Base-by-base conservation (phyloP, 768 basidiomycete species). In the Gymnopilus dilepis region DNA sequence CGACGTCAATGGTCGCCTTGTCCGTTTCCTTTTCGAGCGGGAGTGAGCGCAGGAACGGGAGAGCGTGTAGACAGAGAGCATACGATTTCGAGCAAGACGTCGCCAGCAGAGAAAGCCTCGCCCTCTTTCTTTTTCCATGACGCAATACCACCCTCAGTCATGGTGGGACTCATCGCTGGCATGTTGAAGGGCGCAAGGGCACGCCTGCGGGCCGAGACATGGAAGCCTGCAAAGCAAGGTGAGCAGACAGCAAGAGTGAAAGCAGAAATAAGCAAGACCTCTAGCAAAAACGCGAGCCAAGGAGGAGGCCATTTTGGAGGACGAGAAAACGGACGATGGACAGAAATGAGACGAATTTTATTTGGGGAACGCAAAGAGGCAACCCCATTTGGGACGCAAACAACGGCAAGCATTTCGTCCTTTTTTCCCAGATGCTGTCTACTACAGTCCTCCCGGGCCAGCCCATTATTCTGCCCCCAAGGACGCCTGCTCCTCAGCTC, bases 81-180 rank as follows among this genome's bases (percentile, higher is more conserved):
- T 65, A 96, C 95, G 69, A 99, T 96, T 78, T 99, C 97, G 48
- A 99, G 88, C 61, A 99, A 78, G 64, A 99, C 95, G 70, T 99
- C 97, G 24, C 97, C 97, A 6, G 89, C 86, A 17, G 87, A 66
- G 73, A 97, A 99, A 1, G 88, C 53, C 68, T 98, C 96, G 58
- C 97, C 97, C 75, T 98, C 97, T 76, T 90, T 90, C 80, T 92
- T 91, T 84, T 99, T 99, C 96, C 97, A 99, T 31, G 85, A 84
- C 47, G 97, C 92, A 74, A 99, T 97, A 65, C 97, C 97, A 64
- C 97, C 97, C 81, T 99, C 97, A 3, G 95, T 95, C 97, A 99
- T 99, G 60, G 97, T 99, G 31, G 97, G 97, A 64, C 94, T 97
- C 97, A 99, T 99, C 68, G 97, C 95, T 60, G 95, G 96, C 94